Evolutionary conservation across 345 rosid genomes (phyloP).

Genomic region (Brassica cretica): DNA sequence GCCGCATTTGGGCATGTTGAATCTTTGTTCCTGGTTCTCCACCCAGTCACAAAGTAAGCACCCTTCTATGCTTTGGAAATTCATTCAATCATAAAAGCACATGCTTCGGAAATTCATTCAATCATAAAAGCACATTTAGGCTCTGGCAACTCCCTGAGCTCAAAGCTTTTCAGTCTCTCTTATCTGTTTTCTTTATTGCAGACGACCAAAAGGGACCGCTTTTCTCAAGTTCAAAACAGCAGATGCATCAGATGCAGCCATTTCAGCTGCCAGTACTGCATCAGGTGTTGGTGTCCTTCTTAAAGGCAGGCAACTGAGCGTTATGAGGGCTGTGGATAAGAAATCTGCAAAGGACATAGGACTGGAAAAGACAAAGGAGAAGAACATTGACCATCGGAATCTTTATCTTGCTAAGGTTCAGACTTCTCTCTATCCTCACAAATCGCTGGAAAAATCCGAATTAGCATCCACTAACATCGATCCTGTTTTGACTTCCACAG

Average conservation of each 20-base stretch:
- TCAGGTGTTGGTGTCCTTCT: constrained; percentile 75
- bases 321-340: constrained; percentile 80
- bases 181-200: constrained; percentile 42
- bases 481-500: constrained; percentile 40
- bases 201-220: constrained; percentile 89
- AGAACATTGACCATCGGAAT: constrained; percentile 72
- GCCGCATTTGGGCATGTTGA: constrained; percentile 72
- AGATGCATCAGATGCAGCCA: constrained; percentile 74
- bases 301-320: constrained; percentile 74
- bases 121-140: background rate
- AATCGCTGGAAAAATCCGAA: constrained; percentile 8
- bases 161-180: constrained; percentile 8
- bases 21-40: constrained; percentile 75
- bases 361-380: constrained; percentile 66
- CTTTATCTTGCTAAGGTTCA: constrained; percentile 84
- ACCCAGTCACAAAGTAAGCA: constrained; percentile 80
- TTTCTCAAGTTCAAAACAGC: constrained; percentile 77
- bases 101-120: background rate
- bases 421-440: background rate
- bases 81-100: background rate
- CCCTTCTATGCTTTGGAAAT: background rate
- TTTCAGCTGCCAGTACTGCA: constrained; percentile 61
- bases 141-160: constrained; percentile 1
- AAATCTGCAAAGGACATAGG: constrained; percentile 75
- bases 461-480: background rate